Conservation (phyloP, 2,329 filamentous ascomycete species). For the Ophiobolus disseminans region DNA sequence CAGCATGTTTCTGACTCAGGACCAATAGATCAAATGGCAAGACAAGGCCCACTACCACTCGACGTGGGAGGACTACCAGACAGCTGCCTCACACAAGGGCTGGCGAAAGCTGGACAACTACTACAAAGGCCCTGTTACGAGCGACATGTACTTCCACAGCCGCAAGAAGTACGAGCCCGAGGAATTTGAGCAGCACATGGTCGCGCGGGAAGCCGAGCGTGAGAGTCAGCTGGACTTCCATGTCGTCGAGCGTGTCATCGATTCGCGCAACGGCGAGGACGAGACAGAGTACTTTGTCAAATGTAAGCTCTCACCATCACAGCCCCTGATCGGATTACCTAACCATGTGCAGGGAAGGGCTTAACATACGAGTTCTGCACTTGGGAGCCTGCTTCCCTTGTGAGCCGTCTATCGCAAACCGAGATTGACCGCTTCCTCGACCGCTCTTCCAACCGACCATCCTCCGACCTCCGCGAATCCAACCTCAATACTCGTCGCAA, state of each 20-base stretch:
- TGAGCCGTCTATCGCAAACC: slow-evolving; percentile 80
- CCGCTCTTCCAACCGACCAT: slow-evolving; percentile 79
- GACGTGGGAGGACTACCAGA: slow-evolving; percentile 86
- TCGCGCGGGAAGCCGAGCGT: slow-evolving; percentile 90
- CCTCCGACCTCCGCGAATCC: slow-evolving; percentile 78
- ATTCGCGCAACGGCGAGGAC: slow-evolving; percentile 77
- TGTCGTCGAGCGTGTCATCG: slow-evolving; percentile 91
- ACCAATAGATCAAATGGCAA: slow-evolving; percentile 87
- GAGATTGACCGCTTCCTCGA: slow-evolving; percentile 93
- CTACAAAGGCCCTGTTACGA: slow-evolving; percentile 80
- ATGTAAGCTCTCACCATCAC: slow-evolving; percentile 60
- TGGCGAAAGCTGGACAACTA: slow-evolving; percentile 94
- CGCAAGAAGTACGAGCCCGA: slow-evolving; percentile 71
- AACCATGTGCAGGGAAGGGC: slow-evolving; percentile 68
- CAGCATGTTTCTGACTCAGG: slow-evolving; percentile 16
- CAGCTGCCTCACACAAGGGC: slow-evolving; percentile 78
- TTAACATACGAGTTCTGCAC: slow-evolving; percentile 93
- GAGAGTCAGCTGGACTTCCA: slow-evolving; percentile 90
- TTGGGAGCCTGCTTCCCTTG: slow-evolving; percentile 81
- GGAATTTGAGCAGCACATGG: slow-evolving; percentile 89
- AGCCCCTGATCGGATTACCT: slow-evolving; percentile 24
- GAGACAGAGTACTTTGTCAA: slow-evolving; percentile 92
- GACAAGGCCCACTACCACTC: slow-evolving; percentile 94
- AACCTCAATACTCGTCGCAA: slow-evolving; percentile 72
- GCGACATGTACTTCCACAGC: slow-evolving; percentile 73